phyloP scores from a whole-genome alignment of 1,284 basidiomycete genomes.

The Moesziomyces antarcticus region DNA sequence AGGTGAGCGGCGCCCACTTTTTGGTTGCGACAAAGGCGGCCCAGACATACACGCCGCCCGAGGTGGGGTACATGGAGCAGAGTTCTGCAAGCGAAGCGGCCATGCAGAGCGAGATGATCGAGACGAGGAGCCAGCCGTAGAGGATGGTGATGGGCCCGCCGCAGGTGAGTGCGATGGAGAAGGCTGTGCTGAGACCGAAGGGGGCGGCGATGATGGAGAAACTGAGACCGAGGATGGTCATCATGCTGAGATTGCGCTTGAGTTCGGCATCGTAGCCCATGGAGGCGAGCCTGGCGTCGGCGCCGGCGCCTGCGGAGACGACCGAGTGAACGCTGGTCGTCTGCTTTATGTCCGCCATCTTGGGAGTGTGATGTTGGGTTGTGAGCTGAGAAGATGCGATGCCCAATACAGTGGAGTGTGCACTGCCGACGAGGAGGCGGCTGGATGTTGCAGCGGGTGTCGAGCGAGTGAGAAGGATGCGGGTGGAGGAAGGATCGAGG shows the following conservation, averaged over 20 bases:
- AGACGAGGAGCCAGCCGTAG: conserved; percentile 70
- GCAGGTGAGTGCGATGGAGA: conserved; percentile 70
- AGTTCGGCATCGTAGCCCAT: conserved; percentile 71
- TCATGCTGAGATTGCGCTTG: conserved; percentile 70
- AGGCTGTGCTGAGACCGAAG: conserved; percentile 69
- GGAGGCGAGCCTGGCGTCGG: conserved; percentile 67
- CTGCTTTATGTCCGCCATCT: conserved; percentile 32
- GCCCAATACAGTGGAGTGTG: too few relatives aligned
- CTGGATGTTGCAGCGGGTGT: not conserved
- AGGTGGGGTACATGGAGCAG: conserved; percentile 70
- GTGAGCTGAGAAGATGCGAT: not conserved
- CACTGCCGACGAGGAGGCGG: not conserved
- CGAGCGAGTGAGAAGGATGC: not conserved
- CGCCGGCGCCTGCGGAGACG: conserved; percentile 52
- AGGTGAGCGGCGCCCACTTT: conserved; percentile 69
- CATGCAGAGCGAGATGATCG: conserved; percentile 70
- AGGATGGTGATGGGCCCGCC: conserved; percentile 69
- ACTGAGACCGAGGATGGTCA: conserved; percentile 69
- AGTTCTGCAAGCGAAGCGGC: conserved; percentile 70
- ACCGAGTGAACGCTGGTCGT: conserved; percentile 51
- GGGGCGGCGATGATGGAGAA: conserved; percentile 70
- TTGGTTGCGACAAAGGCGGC: conserved; percentile 69
- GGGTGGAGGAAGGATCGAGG: not conserved
- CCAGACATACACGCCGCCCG: conserved; percentile 71
- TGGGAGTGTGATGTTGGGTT: not conserved